Conservation (phyloP, 2,329 filamentous ascomycete genomes). For the Phialophora chinensis region DNA sequence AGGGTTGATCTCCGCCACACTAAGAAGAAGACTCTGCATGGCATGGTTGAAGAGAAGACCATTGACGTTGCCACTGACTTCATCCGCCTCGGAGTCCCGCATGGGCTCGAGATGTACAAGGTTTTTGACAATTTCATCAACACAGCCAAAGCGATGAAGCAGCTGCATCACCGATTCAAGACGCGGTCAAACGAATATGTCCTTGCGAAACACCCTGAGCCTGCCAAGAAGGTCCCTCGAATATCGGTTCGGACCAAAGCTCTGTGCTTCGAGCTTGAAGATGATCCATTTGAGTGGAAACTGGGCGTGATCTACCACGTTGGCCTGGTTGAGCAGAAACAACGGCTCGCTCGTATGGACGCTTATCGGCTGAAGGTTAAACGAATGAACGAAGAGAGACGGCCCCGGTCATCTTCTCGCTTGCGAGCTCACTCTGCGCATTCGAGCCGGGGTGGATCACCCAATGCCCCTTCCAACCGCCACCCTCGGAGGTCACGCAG, state of each 20-base stretch:
- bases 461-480: slow-evolving; percentile 41
- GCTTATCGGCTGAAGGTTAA: slow-evolving; percentile 88
- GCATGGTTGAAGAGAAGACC: slow-evolving; percentile 73
- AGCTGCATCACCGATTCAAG: slow-evolving; percentile 90
- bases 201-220: slow-evolving; percentile 81
- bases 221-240: slow-evolving; percentile 83
- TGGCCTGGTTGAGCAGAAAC: slow-evolving; percentile 85
- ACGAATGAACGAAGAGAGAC: slow-evolving; percentile 74
- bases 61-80: slow-evolving; percentile 86
- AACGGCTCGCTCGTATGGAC: slow-evolving; percentile 85
- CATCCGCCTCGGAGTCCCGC: slow-evolving; percentile 84
- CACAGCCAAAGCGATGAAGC: slow-evolving; percentile 81
- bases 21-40: slow-evolving; percentile 69
- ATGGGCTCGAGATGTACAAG: slow-evolving; percentile 85
- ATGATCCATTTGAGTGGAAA: slow-evolving; percentile 97
- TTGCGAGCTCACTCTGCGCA: slow-evolving; percentile 61
- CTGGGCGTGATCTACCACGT: slow-evolving; percentile 90
- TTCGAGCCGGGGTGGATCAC: slow-evolving; percentile 54
- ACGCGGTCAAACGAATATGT: slow-evolving; percentile 89
- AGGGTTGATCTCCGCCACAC: slow-evolving; percentile 81
- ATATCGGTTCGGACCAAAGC: slow-evolving; percentile 81
- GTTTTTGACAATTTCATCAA: slow-evolving; percentile 95
- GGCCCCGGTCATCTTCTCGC: slow-evolving; percentile 58
- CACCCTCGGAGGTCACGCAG: slow-evolving; percentile 49
- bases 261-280: slow-evolving; percentile 89